Evolutionary conservation across 2,329 filamentous ascomycete species (phyloP).

Genomic region (Colletotrichum navitas): DNA sequence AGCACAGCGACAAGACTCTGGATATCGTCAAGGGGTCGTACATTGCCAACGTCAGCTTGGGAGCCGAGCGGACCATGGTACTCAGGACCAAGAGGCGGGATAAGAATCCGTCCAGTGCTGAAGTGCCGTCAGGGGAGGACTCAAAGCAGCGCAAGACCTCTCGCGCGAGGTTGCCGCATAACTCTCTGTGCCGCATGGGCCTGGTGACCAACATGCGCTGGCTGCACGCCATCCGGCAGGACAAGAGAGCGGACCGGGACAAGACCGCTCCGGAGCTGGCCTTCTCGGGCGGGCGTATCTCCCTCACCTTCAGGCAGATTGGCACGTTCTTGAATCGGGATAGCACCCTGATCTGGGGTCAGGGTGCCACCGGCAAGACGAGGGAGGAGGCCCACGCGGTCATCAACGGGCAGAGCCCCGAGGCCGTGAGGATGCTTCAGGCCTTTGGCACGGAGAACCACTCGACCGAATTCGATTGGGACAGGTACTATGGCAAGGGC

Average conservation of each 20-base stretch:
- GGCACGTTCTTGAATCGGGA: slow-evolving; percentile 82
- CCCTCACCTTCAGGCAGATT: slow-evolving; percentile 90
- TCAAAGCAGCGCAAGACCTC: slow-evolving; percentile 67
- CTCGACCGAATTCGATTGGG: slow-evolving; percentile 78
- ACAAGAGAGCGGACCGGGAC: slow-evolving; percentile 78
- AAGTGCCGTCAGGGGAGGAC: slow-evolving; percentile 36
- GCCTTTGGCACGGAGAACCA: slow-evolving; percentile 92
- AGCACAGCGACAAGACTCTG: slow-evolving; percentile 96
- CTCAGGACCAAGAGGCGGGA: slow-evolving; percentile 82
- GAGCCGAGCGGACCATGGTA: slow-evolving; percentile 90
- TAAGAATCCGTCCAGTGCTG: slow-evolving; percentile 52
- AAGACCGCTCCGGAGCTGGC: slow-evolving; percentile 79
- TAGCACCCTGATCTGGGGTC: slow-evolving; percentile 85
- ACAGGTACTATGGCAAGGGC: slow-evolving; percentile 78
- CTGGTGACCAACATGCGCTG: slow-evolving; percentile 85
- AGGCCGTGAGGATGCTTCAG: slow-evolving; percentile 76
- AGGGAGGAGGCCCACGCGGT: slow-evolving; percentile 71
- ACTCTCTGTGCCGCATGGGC: slow-evolving; percentile 88
- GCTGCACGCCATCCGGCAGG: slow-evolving; percentile 92
- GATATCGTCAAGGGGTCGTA: slow-evolving; percentile 85
- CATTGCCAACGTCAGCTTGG: slow-evolving; percentile 95
- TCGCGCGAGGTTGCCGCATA: slow-evolving; percentile 83
- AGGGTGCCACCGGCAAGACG: slow-evolving; percentile 82
- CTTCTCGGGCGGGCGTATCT: slow-evolving; percentile 83
- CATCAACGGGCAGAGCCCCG: slow-evolving; percentile 75